Evolutionary conservation across 2,329 filamentous ascomycete genomes (phyloP).

Genomic region (Dothiorella sarmentorum): DNA sequence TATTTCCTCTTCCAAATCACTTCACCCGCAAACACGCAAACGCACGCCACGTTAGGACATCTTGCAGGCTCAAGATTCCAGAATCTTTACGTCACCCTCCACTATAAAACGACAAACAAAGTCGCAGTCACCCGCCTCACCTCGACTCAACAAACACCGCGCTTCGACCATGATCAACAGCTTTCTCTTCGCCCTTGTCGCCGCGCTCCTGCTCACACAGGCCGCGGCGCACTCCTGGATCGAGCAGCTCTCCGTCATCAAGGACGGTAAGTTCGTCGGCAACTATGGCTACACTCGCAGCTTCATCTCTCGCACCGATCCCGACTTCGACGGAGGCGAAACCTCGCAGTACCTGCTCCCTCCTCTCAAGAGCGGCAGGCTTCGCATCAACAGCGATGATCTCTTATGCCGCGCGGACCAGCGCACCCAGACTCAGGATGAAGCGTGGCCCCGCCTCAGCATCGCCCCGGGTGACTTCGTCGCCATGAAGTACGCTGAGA

Average conservation of each 20-base stretch:
- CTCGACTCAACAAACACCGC: not conserved
- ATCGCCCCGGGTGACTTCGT: constrained; percentile 48
- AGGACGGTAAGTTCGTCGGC: constrained; percentile 71
- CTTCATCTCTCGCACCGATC: constrained; percentile 56
- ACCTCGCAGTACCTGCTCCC: constrained; percentile 64
- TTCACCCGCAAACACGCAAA: not conserved
- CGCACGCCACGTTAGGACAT: not conserved
- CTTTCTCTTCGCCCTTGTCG: constrained; percentile 17
- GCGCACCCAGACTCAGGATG: constrained; percentile 52
- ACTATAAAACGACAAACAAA: no score
- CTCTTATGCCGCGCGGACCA: constrained; percentile 64
- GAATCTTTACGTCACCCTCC: no score
- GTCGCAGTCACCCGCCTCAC: no score
- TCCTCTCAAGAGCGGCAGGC: constrained; percentile 38
- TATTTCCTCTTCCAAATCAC: not conserved
- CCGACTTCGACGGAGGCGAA: constrained; percentile 59
- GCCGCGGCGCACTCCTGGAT: constrained; percentile 69
- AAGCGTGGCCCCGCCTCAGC: constrained; percentile 60
- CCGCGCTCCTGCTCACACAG: constrained; percentile 23
- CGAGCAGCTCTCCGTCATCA: constrained; percentile 70
- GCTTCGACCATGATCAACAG: not conserved
- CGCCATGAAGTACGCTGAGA: constrained; percentile 50
- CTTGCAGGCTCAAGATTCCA: constrained; percentile 8
- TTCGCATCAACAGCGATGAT: constrained; percentile 50
- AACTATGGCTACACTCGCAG: constrained; percentile 71